Evolutionary conservation across 1,284 basidiomycete species (phyloP).

Genomic region (Tilletia indica): DNA sequence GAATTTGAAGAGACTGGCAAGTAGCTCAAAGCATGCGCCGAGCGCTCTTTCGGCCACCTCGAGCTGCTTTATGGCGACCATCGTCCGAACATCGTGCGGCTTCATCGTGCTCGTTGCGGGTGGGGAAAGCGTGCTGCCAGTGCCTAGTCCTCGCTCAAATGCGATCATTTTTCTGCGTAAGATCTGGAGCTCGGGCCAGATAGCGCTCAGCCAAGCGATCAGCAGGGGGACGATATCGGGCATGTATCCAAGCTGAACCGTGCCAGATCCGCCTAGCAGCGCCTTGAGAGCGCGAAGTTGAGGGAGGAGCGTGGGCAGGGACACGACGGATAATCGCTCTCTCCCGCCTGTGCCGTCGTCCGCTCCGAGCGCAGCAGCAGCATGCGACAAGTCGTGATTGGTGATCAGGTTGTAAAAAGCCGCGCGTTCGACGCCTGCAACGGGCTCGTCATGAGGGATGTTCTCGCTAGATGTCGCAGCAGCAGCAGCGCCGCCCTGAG

Average conservation of each 20-base stretch:
- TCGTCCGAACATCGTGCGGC: background rate
- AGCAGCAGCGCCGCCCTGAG: background rate
- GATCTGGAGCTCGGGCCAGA: conserved; percentile 15
- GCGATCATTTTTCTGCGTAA: background rate
- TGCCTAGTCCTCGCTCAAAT: background rate
- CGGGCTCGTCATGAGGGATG: conserved; percentile 11
- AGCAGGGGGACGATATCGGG: conserved; percentile 11
- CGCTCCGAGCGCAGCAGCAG: conserved; percentile 3
- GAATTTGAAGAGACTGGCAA: conserved; percentile 50
- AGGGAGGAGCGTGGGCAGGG: background rate
- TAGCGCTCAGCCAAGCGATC: background rate
- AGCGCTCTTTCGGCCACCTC: conserved; percentile 35
- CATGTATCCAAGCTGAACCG: background rate
- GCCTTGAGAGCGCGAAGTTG: conserved; percentile 13
- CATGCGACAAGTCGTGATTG: conserved; percentile 15
- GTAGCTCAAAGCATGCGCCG: conserved; percentile 37
- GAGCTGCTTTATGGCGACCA: conserved; percentile 19
- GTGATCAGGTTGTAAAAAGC: conserved; percentile 19
- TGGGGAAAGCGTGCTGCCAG: background rate
- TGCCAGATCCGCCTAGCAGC: background rate
- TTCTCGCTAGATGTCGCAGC: background rate
- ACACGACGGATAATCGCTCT: conserved; percentile 7
- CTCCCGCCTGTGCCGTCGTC: background rate
- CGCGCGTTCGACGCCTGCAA: conserved; percentile 21
- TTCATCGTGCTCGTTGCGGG: background rate